phyloP scores from a whole-genome alignment of 208 protist species.

The Trypanosoma mega region DNA sequence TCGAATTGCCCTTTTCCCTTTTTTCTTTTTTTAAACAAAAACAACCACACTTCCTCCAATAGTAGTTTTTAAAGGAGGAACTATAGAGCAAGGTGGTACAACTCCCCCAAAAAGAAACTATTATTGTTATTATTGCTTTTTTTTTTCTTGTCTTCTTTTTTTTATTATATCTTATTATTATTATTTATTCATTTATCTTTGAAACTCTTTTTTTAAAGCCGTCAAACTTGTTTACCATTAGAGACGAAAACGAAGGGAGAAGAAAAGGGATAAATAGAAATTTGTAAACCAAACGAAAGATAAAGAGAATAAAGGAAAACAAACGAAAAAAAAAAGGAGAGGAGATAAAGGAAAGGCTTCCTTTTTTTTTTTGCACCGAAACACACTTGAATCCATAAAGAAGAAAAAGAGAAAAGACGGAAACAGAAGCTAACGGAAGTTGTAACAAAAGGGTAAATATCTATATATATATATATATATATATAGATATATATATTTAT shows the following conservation, averaged over 20 bases:
- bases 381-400: too few relatives aligned
- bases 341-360: background rate
- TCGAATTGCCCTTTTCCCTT: too few relatives aligned
- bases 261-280: background rate
- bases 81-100: too few relatives aligned
- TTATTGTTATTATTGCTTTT: background rate
- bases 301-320: background rate
- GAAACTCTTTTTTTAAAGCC: too few relatives aligned
- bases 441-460: background rate
- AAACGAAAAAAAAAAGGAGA: background rate
- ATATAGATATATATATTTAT: slow-evolving; percentile 11
- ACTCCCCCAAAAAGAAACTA: background rate
- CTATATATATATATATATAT: slow-evolving; percentile 3
- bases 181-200: background rate
- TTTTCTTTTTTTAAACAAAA: too few relatives aligned
- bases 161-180: slow-evolving; percentile 14
- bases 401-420: background rate
- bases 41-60: too few relatives aligned
- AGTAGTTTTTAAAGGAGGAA: too few relatives aligned
- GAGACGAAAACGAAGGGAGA: background rate
- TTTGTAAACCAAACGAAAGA: background rate
- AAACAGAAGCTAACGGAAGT: background rate
- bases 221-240: background rate
- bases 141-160: slow-evolving; percentile 4
- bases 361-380: background rate